Evolutionary conservation across 805 yeast species (phyloP), one percentile per base, ranked within the genome.

Genomic region (Metschnikowia cubensis): DNA sequence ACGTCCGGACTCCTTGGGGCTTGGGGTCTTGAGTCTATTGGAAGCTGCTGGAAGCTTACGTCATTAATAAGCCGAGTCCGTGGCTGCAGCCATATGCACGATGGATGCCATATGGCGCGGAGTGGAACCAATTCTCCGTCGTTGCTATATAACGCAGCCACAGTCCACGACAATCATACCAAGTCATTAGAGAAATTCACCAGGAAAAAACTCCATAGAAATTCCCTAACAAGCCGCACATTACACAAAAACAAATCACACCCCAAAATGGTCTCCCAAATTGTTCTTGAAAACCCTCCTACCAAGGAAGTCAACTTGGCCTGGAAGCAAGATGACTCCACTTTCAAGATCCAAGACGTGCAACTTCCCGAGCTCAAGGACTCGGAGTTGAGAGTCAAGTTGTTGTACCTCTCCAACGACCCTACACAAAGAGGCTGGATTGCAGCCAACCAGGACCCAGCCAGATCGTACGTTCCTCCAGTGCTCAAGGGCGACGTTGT

Each of bases 391-490:
- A 60, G 77, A 13, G 64, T 80, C n/a, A 75, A 80, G 60, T 60
- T 70, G 2, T 54, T 75, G 39, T 75, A 71, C 51, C 53, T 81
- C 8, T 79, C 85, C 21, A 78, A 82, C 56, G 86, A 82, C 59
- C 86, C 87, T 13, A 80, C 85, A 15, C 84, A 81, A 58, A 80
- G 83, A 62, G 72, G 73, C 43, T 80, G 85, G 82, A 80, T 81
- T 52, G 66, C 66, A 41, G 70, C 69, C 50, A 65, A 59, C 47
- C 56, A 55, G 25, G 63, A 68, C 45, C 57, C 68, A 2, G 54
- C 60, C 44, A 62, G 69, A 54, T 49, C 58, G 36, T 74, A 74
- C 57, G 58, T 61, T 25, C 64, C 68, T 6, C 76, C 80, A 29
- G 63, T 75, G 10, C 62, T 66, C 25, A 67, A 69, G 43, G 77